Evolutionary conservation across 257 asterid species (phyloP).

Genomic region (Salvia miltiorrhiza): DNA sequence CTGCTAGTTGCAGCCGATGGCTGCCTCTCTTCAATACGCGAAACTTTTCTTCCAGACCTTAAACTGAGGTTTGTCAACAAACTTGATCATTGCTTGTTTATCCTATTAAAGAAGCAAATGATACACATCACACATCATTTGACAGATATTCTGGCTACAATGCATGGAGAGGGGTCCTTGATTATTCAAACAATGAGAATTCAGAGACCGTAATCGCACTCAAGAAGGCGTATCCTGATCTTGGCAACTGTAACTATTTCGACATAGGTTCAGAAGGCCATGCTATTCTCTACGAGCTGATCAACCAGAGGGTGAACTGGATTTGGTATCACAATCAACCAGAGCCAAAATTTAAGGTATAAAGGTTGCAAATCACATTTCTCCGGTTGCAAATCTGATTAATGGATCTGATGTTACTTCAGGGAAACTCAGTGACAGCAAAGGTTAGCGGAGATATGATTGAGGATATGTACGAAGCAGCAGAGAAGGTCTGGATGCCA

Average conservation of each 20-base stretch:
- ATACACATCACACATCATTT: background rate
- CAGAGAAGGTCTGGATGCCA: conserved; percentile 66
- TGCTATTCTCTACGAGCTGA: conserved; percentile 53
- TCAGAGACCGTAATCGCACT: conserved; percentile 53
- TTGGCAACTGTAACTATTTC: conserved; percentile 65
- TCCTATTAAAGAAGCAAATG: background rate
- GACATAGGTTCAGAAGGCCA: conserved; percentile 61
- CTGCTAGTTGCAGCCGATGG: conserved; percentile 88
- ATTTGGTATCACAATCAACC: conserved; percentile 81
- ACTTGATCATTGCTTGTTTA: background rate
- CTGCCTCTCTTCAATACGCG: conserved; percentile 60
- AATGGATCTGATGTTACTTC: conserved; percentile 9
- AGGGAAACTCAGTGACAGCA: conserved; percentile 71
- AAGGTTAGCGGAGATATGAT: conserved; percentile 56
- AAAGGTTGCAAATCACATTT: background rate
- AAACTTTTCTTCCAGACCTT: conserved; percentile 53
- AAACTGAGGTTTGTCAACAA: conserved; percentile 53
- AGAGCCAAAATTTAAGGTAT: conserved; percentile 67
- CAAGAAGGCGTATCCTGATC: conserved; percentile 64
- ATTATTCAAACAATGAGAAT: conserved; percentile 42
- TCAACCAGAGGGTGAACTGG: conserved; percentile 65
- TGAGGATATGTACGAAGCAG: conserved; percentile 49
- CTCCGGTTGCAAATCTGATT: background rate
- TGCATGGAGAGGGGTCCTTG: conserved; percentile 90
- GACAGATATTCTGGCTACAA: conserved; percentile 76